phyloP scores from a whole-genome alignment of 2,329 filamentous ascomycete genomes.

The Xylariales sp. region DNA sequence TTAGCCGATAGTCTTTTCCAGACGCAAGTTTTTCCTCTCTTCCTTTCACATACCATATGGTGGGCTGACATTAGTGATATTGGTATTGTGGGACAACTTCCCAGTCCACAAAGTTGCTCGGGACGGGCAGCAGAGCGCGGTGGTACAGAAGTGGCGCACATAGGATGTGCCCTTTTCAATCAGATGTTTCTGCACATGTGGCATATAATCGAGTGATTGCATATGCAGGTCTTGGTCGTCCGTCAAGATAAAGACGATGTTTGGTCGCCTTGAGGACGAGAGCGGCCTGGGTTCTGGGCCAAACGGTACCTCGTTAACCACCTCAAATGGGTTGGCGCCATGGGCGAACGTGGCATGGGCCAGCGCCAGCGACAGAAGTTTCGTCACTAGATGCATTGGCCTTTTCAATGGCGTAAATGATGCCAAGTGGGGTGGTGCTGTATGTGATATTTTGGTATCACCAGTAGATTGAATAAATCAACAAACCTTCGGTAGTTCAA shows the following conservation, averaged over 20 bases:
- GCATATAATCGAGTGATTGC: constrained; percentile 58
- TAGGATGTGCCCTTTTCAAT: constrained; percentile 55
- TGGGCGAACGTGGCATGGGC: background rate
- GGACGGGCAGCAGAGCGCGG: constrained; percentile 64
- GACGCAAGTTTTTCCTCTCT: no score
- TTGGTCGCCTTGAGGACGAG: constrained; percentile 39
- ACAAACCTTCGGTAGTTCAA: background rate
- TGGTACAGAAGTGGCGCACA: constrained; percentile 61
- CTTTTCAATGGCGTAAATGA: background rate
- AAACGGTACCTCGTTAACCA: constrained; percentile 14
- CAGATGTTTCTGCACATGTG: constrained; percentile 51
- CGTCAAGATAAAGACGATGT: constrained; percentile 64
- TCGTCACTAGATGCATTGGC: background rate
- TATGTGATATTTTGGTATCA: background rate
- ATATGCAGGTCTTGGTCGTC: constrained; percentile 65
- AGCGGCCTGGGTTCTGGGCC: background rate
- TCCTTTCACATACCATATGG: constrained; percentile 54
- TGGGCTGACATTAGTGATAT: constrained; percentile 54
- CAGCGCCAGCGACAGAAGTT: background rate
- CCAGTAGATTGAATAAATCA: background rate
- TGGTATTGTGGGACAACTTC: constrained; percentile 65
- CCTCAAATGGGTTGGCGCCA: constrained; percentile 9
- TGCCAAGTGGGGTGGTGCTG: background rate
- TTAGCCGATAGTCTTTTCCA: no score
- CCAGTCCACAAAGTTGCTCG: constrained; percentile 63